These are phyloP conservation scores for Geranium rotundifolium DNA, from an alignment of 345 rosid genomes.

Conservation along the genomic window DNA sequence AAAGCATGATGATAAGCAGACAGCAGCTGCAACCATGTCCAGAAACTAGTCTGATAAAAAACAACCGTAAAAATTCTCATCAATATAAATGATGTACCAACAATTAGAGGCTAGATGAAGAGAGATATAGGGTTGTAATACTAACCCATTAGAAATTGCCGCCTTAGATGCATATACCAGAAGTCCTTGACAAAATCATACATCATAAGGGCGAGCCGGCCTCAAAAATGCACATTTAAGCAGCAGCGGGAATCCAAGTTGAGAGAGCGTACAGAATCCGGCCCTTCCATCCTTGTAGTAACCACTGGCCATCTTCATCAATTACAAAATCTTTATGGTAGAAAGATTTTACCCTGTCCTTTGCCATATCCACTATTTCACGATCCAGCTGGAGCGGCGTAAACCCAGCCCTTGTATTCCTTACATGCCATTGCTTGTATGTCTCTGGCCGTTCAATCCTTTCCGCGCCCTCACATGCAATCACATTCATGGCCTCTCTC, in stretches of 20 bases:
- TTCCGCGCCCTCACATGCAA: slow-evolving; percentile 45
- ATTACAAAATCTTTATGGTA: slow-evolving; percentile 42
- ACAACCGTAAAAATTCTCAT: no score
- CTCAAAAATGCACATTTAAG: no score
- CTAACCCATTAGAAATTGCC: no score
- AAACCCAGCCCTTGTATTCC: slow-evolving; percentile 34
- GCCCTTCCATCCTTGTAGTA: slow-evolving; percentile 55
- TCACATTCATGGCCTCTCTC: slow-evolving; percentile 36
- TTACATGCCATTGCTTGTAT: slow-evolving; percentile 43
- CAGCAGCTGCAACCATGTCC: no score
- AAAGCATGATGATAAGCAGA: no score
- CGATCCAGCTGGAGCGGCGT: slow-evolving; percentile 28
- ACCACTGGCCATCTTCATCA: slow-evolving; percentile 35
- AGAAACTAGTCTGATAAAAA: no score
- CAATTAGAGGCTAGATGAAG: no score
- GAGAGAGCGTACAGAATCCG: slow-evolving; percentile 33
- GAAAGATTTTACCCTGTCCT: slow-evolving; percentile 21
- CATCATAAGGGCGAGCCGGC: no score
- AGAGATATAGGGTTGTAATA: no score
- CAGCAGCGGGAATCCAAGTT: slow-evolving; percentile 26
- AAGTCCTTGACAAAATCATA: no score
- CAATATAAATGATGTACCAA: no score
- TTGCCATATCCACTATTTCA: slow-evolving; percentile 26
- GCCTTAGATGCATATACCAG: no score
- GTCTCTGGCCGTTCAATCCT: slow-evolving; percentile 49